Conservation (phyloP, 2,329 filamentous ascomycete genomes). For the Parastagonospora avenae region DNA sequence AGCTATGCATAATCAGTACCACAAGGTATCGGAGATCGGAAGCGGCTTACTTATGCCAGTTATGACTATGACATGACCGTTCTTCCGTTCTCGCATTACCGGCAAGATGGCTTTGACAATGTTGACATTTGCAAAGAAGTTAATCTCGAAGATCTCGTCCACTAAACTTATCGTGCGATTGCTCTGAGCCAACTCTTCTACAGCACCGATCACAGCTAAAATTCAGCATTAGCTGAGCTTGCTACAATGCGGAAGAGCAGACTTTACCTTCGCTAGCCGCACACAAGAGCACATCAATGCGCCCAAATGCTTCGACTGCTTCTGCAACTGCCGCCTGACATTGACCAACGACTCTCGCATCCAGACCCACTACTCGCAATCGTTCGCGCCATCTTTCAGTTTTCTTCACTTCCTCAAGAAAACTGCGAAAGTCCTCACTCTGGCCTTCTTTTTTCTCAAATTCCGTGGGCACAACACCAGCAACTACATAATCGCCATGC, state of each 20-base stretch:
- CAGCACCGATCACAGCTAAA: conserved; percentile 80
- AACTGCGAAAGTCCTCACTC: conserved; percentile 77
- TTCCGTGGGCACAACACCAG: conserved; percentile 78
- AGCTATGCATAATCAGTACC: conserved; percentile 49
- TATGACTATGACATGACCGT: conserved; percentile 87
- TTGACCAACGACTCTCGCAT: conserved; percentile 66
- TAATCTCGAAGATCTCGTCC: conserved; percentile 88
- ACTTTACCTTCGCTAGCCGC: conserved; percentile 81
- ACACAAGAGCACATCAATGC: conserved; percentile 88
- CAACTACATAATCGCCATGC: conserved; percentile 91
- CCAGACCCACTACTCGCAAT: conserved; percentile 66
- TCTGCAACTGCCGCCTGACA: conserved; percentile 88
- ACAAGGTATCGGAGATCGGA: not conserved
- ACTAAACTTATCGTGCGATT: conserved; percentile 77
- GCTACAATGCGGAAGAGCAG: not conserved
- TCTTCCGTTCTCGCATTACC: conserved; percentile 76
- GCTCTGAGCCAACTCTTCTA: conserved; percentile 84
- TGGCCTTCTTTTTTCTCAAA: conserved; percentile 72
- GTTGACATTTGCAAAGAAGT: conserved; percentile 96
- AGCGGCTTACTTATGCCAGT: conserved; percentile 73
- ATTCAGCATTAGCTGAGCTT: not conserved
- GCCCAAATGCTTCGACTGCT: conserved; percentile 80
- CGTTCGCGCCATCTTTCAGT: conserved; percentile 81
- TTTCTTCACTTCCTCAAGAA: conserved; percentile 71
- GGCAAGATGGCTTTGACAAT: conserved; percentile 89